Conservation (phyloP, 2,329 filamentous ascomycete genomes). For the Microcyclosporella mali region DNA sequence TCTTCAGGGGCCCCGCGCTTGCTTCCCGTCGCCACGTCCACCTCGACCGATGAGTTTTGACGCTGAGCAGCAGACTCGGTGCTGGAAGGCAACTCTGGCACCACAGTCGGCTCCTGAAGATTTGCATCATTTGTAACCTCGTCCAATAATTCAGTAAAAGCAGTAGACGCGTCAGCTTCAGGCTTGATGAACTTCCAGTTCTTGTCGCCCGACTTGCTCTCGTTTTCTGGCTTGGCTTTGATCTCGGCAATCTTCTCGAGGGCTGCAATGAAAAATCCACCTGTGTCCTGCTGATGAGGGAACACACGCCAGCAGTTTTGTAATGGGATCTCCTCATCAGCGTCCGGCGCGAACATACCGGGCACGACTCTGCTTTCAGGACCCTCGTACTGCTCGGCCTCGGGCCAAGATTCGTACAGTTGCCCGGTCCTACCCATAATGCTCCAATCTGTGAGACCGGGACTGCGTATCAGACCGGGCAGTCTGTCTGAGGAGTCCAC, state of each 20-base stretch:
- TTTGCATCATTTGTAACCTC: constrained; percentile 32
- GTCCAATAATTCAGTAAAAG: constrained; percentile 36
- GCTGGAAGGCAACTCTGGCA: constrained; percentile 7
- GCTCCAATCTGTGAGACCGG: constrained; percentile 76
- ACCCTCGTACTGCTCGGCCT: constrained; percentile 52
- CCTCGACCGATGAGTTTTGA: constrained; percentile 15
- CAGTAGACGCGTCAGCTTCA: constrained; percentile 19
- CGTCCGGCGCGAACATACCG: constrained; percentile 74
- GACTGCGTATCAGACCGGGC: constrained; percentile 65
- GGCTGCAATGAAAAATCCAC: constrained; percentile 95
- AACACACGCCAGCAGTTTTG: constrained; percentile 92
- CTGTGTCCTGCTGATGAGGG: constrained; percentile 90
- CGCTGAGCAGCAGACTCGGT: constrained; percentile 12
- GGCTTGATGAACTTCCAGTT: constrained; percentile 26
- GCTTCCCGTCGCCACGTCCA: constrained; percentile 9
- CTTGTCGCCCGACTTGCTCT: constrained; percentile 39
- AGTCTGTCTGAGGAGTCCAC: constrained; percentile 76
- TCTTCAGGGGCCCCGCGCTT: constrained; percentile 40
- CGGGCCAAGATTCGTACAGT: constrained; percentile 74
- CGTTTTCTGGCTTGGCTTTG: constrained; percentile 64
- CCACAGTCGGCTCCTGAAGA: constrained; percentile 11
- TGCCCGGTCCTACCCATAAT: constrained; percentile 81
- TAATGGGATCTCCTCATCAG: constrained; percentile 60
- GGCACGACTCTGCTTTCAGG: constrained; percentile 59
- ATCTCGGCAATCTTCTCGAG: constrained; percentile 88